phyloP scores from a whole-genome alignment of 164 flowering plant genomes.

The Magnolia officinalis region DNA sequence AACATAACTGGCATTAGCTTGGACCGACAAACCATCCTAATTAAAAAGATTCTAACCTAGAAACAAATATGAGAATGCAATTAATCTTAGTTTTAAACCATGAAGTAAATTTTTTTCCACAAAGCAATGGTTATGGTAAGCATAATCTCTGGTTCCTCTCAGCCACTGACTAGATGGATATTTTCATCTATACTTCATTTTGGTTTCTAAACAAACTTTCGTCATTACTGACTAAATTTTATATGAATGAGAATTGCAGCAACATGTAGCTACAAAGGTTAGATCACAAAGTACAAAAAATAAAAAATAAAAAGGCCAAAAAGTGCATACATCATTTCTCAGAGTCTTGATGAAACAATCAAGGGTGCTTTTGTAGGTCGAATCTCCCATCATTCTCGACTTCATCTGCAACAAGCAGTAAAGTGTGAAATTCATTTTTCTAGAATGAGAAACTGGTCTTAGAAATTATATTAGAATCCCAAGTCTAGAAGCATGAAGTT shows the following conservation, averaged over 20 bases:
- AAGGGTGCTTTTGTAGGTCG: conserved; percentile 73
- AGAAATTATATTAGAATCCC: neutral
- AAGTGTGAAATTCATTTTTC: conserved; percentile 9
- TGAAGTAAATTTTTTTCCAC: neutral
- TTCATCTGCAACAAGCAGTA: conserved; percentile 59
- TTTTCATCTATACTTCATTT: too few relatives aligned
- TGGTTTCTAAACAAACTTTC: too few relatives aligned
- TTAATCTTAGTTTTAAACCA: neutral
- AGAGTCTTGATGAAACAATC: conserved; percentile 88
- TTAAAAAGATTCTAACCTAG: neutral
- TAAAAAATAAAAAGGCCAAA: neutral
- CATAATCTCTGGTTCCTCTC: too few relatives aligned
- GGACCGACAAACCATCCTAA: too few relatives aligned
- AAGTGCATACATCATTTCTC: conserved; percentile 62
- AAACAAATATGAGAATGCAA: neutral
- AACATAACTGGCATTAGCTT: too few relatives aligned
- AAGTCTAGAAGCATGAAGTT: neutral
- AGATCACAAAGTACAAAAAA: neutral
- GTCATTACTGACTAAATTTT: too few relatives aligned
- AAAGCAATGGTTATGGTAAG: too few relatives aligned
- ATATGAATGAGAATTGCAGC: neutral
- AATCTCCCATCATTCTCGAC: conserved; percentile 98
- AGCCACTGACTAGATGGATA: too few relatives aligned
- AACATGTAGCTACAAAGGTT: neutral
- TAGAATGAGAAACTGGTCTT: neutral